phyloP scores from a whole-genome alignment of 768 basidiomycete genomes.

The Trametes sanguinea region DNA sequence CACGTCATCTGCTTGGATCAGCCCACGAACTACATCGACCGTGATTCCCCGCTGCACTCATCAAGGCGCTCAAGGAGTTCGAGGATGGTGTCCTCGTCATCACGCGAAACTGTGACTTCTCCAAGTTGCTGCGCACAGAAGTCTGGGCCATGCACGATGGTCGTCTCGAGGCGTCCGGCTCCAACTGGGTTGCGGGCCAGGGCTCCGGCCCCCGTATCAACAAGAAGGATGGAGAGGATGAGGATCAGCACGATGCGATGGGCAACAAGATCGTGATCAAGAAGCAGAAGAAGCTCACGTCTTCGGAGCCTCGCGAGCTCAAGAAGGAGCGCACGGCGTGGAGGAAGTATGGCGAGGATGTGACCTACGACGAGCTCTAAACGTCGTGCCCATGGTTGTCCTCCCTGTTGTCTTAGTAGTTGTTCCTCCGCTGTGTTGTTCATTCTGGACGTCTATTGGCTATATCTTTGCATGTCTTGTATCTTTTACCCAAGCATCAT shows the following conservation, averaged over 20 bases:
- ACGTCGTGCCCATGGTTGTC: constrained; percentile 16
- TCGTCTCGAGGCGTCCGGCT: constrained; percentile 92
- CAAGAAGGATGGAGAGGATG: constrained; percentile 89
- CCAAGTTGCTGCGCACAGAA: constrained; percentile 95
- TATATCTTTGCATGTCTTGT: constrained; percentile 25
- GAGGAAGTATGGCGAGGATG: constrained; percentile 84
- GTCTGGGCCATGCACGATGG: constrained; percentile 99
- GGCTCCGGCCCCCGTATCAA: constrained; percentile 94
- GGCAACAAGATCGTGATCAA: constrained; percentile 91
- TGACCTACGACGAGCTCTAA: constrained; percentile 59
- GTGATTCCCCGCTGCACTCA: constrained; percentile 99
- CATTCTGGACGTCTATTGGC: constrained; percentile 24
- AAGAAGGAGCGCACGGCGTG: constrained; percentile 97
- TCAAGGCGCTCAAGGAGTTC: constrained; percentile 96
- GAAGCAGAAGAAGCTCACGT: constrained; percentile 85
- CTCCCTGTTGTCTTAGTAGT: constrained; percentile 21
- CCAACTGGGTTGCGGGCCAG: constrained; percentile 99
- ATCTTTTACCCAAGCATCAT: constrained; percentile 29
- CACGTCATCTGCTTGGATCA: constrained; percentile 97
- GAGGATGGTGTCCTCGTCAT: constrained; percentile 98
- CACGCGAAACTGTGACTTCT: constrained; percentile 98
- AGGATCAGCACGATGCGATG: constrained; percentile 93
- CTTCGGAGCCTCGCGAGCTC: constrained; percentile 80
- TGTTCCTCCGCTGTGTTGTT: constrained; percentile 30
- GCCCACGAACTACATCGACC: constrained; percentile 99